Evolutionary conservation across 495 filamentous ascomycete species (phyloP).

Genomic region (Trichocladium antarcticum): DNA sequence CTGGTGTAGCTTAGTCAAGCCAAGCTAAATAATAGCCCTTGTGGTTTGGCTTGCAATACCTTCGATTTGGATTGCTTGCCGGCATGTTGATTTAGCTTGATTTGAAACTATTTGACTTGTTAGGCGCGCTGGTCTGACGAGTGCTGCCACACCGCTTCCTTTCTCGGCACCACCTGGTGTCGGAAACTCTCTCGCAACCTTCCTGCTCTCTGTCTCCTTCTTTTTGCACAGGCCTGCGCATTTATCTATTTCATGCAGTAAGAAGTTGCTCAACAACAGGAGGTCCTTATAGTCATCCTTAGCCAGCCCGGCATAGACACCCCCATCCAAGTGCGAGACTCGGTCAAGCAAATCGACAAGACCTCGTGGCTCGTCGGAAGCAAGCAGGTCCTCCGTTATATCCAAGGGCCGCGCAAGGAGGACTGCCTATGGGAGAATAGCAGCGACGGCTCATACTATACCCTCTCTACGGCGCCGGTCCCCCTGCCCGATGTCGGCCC

Average conservation of each 20-base stretch:
- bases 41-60: no score
- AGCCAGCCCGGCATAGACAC: not conserved
- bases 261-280: not conserved
- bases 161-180: not conserved
- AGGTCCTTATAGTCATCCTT: not conserved
- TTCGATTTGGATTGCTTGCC: no score
- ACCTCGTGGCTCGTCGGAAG: constrained; percentile 2
- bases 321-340: not conserved
- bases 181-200: not conserved
- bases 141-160: not conserved
- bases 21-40: no score
- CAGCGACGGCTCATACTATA: not conserved
- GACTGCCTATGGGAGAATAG: not conserved
- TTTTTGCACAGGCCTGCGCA: not conserved
- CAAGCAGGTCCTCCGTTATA: not conserved
- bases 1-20: no score
- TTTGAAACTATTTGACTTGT: no score
- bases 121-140: not conserved
- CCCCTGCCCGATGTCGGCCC: not conserved
- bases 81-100: no score
- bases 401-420: not conserved
- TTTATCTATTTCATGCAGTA: not conserved
- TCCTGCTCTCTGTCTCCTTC: not conserved
- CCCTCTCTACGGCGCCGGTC: not conserved
- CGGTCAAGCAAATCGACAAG: not conserved